Base-by-base conservation (phyloP, 345 rosid genomes). In the Gossypium australe region DNA sequence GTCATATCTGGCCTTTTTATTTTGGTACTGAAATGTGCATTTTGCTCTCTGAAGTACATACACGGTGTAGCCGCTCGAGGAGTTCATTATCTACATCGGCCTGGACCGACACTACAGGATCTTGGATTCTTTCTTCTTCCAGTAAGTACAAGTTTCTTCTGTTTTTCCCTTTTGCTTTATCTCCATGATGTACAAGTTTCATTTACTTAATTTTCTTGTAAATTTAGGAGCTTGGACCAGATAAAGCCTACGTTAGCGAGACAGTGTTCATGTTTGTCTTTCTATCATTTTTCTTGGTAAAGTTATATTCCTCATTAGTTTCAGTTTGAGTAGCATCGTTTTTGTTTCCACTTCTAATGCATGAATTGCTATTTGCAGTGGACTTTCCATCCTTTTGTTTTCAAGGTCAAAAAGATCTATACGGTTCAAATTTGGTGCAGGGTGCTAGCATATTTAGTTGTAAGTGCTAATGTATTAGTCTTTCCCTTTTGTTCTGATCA, bases 351-450 rank as follows among this genome's bases (percentile, higher is more conserved):
- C 20, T 67, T 24, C 47, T 80, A 56, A 77, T 47, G 4, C 45
- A 52, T 57, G 60, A 9, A 27, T 3, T 80, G 10, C 24, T 59
- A 51, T 18, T 84, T 84, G 85, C 94, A 93, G 99, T 96, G 99
- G 99, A 93, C 97, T 47, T 93, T 93, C 80, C 97, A 96, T 85
- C 99, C 99, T 72, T 96, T 96, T 85, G 80, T 96, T 80, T 78
- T 90, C 81, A 92, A 96, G 89, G 88, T 88, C 89, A 96, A 90
- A 87, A 96, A 87, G 87, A 84, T 96, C 88, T 96, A 92, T 86
- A 96, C 98, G 9, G 98, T 96, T 74, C 82, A 93, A 47, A 71
- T 93, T 48, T 96, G 99, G 99, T 96, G 99, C 90, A 89, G 99
- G 85, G 94, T 96, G 86, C 83, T 96, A 57, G 94, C 97, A 49